A percentile compares a stretch with the other conserved stretches of the same genome.
These are phyloP conservation scores for Rhynchosporium secalis DNA, from an alignment of 2,329 filamentous ascomycete genomes.

Conservation along the genomic window DNA sequence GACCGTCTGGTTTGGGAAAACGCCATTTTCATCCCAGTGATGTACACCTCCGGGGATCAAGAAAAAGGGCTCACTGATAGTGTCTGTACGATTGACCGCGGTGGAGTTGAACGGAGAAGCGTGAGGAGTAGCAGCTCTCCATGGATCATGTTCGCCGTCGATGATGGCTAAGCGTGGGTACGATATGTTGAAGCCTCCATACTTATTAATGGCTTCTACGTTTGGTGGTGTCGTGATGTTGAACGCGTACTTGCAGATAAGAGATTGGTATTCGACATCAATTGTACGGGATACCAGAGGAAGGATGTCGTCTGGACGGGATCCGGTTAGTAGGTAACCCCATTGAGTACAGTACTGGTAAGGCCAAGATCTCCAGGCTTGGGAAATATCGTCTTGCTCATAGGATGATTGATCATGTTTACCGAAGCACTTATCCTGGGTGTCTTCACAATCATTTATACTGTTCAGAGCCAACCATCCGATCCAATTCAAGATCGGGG, in stretches of 20 bases:
- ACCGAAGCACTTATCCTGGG: conserved; percentile 53
- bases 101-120: conserved; percentile 50
- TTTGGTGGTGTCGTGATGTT: conserved; percentile 66
- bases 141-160: conserved; percentile 78
- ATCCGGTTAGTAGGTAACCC: conserved; percentile 77
- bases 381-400: conserved; percentile 45
- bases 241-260: conserved; percentile 67
- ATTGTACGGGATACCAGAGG: conserved; percentile 73
- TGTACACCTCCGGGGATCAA: conserved; percentile 74
- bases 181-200: conserved; percentile 68
- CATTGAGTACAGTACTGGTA: conserved; percentile 58
- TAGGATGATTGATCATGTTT: conserved; percentile 49
- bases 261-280: conserved; percentile 60
- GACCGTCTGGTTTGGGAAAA: conserved; percentile 57
- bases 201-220: conserved; percentile 69
- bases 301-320: conserved; percentile 60
- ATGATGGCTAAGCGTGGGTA: conserved; percentile 76
- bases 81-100: conserved; percentile 57
- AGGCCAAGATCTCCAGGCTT: conserved; percentile 53
- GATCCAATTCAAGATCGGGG: conserved; percentile 56
- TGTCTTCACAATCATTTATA: conserved; percentile 43
- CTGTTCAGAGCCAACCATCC: conserved; percentile 52
- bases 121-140: conserved; percentile 73
- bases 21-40: conserved; percentile 75
- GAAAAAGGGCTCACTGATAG: conserved; percentile 67